These are phyloP conservation scores for Tolypocladium album DNA, from an alignment of 2,329 filamentous ascomycete genomes.

Conservation along the genomic window DNA sequence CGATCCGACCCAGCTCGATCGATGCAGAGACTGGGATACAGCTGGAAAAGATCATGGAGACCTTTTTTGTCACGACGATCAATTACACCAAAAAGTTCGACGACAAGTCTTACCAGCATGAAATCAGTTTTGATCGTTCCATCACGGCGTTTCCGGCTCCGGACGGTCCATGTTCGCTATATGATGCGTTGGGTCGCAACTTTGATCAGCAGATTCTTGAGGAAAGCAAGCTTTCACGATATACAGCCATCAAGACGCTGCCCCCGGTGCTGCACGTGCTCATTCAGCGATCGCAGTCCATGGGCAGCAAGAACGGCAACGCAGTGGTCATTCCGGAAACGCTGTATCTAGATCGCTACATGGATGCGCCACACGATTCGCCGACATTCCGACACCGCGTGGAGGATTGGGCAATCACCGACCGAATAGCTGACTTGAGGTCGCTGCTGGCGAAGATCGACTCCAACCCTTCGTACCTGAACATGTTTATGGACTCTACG, in stretches of 20 bases:
- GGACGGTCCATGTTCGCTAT: slow-evolving; percentile 50
- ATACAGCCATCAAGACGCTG: slow-evolving; percentile 61
- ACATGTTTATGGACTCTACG: slow-evolving; percentile 6
- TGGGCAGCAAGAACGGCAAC: slow-evolving; percentile 64
- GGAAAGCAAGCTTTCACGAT: slow-evolving; percentile 50
- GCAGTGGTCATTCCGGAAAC: slow-evolving; percentile 70
- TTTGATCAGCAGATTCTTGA: slow-evolving; percentile 73
- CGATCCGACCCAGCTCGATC: slow-evolving; percentile 64
- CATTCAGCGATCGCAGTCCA: slow-evolving; percentile 72
- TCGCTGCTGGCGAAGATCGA: slow-evolving; percentile 18
- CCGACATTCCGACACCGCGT: slow-evolving; percentile 53
- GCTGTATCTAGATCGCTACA: slow-evolving; percentile 82
- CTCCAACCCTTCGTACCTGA: slow-evolving; percentile 12
- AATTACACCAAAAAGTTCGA: slow-evolving; percentile 46
- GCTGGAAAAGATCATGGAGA: slow-evolving; percentile 66
- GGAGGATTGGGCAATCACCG: slow-evolving; percentile 65
- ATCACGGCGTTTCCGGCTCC: slow-evolving; percentile 49
- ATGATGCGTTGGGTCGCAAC: slow-evolving; percentile 73
- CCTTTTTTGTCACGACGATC: slow-evolving; percentile 52
- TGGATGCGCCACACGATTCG: slow-evolving; percentile 53
- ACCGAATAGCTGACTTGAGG: slow-evolving; percentile 47
- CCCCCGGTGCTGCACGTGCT: slow-evolving; percentile 84
- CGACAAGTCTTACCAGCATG: slow-evolving; percentile 26
- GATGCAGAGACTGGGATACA: slow-evolving; percentile 58
- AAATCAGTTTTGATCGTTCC: slow-evolving; percentile 48